Evolutionary conservation across 495 filamentous ascomycete genomes (phyloP).

Genomic region (Zalerion maritima): DNA sequence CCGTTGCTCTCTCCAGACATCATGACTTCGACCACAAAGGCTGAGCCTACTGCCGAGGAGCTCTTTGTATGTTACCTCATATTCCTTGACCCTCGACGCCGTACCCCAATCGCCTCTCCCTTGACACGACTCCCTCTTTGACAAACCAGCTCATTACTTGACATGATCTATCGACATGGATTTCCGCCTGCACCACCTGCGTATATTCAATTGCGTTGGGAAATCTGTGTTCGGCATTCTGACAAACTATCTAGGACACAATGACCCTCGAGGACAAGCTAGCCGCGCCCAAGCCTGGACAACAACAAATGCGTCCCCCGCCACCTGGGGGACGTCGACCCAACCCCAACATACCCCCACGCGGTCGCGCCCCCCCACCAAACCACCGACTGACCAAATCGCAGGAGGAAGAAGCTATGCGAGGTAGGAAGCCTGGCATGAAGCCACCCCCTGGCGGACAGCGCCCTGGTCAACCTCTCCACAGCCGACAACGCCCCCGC

Average conservation of each 20-base stretch:
- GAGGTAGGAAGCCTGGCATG: constrained; percentile 24
- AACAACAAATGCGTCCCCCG: constrained; percentile 9
- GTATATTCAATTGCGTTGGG: constrained; percentile 1
- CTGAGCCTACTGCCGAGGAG: constrained; percentile 55
- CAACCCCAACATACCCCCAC: constrained; percentile 34
- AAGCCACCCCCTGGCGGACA: constrained; percentile 18
- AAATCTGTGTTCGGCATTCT: constrained; percentile 6
- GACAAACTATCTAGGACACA: constrained; percentile 25
- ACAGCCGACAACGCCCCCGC: constrained; percentile 43
- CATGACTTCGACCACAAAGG: constrained; percentile 41
- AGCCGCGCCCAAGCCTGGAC: constrained; percentile 9
- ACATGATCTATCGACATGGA: constrained; percentile 4
- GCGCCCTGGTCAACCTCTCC: constrained; percentile 20
- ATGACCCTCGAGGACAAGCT: constrained; percentile 34
- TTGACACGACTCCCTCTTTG: too few species aligned
- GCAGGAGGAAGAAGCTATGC: constrained; percentile 43
- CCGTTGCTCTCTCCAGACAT: constrained; percentile 28
- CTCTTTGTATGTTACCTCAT: constrained; percentile 64
- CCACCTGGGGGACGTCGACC: constrained; percentile 15
- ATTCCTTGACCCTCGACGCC: neutral
- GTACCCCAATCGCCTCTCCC: neutral
- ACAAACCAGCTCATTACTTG: constrained; percentile 1
- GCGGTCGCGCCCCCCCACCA: constrained; percentile 24
- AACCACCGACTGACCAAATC: constrained; percentile 46
- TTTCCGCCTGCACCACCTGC: neutral